Conservation (phyloP, 345 rosid species). For the Eutrema japonicum region DNA sequence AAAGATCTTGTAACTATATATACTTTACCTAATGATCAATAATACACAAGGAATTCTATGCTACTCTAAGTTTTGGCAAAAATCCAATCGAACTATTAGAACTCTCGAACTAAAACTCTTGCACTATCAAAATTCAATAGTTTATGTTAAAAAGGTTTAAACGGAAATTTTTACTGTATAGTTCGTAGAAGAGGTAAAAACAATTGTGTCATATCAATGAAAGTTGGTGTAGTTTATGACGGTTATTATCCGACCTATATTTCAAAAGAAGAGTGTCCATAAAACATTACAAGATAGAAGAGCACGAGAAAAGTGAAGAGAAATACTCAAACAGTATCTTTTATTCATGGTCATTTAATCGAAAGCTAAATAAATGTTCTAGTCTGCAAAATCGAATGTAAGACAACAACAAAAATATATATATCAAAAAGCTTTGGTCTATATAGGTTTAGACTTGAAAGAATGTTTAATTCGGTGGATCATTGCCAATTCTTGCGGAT, state of each 20-base stretch:
- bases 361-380: slow-evolving; percentile 20
- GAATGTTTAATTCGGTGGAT: slow-evolving; percentile 23
- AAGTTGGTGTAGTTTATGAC: background rate
- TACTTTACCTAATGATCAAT: too few species aligned
- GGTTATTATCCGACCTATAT: background rate
- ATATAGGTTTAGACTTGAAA: slow-evolving; percentile 10
- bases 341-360: slow-evolving; percentile 32
- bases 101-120: too few species aligned
- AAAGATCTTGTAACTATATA: too few species aligned
- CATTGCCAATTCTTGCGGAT: slow-evolving; percentile 77
- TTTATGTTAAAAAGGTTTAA: too few species aligned
- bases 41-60: too few species aligned
- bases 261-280: background rate
- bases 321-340: slow-evolving; percentile 8
- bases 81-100: too few species aligned
- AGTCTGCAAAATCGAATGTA: slow-evolving; percentile 29
- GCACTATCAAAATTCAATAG: too few species aligned
- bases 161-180: too few species aligned
- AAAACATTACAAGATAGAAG: background rate
- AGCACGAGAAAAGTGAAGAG: background rate
- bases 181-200: too few species aligned
- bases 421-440: slow-evolving; percentile 32
- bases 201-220: background rate
- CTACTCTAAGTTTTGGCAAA: too few species aligned
- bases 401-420: background rate